Percentiles rank a stretch among this genome's conserved stretches.
Conservation (phyloP, 371 early-diverging fungal species). For the Lichtheimia ramosa region DNA sequence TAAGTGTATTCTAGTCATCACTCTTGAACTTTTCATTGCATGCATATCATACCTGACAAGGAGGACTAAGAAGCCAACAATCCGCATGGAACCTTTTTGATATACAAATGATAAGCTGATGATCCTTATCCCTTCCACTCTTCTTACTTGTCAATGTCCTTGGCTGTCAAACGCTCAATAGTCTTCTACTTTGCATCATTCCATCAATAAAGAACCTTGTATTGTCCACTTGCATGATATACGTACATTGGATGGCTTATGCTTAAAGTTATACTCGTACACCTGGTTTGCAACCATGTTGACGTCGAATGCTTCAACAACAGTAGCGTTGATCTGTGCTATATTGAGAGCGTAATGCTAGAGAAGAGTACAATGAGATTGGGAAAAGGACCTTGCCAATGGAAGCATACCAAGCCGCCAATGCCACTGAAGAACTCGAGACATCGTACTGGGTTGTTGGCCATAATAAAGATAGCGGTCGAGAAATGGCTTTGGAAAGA, state of each 20-base stretch:
- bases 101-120: neutral
- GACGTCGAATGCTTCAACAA: slow-evolving; percentile 68
- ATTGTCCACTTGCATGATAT: neutral
- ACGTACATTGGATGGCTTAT: slow-evolving; percentile 53
- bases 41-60: slow-evolving; percentile 64
- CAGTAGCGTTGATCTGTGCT: slow-evolving; percentile 46
- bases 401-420: slow-evolving; percentile 59
- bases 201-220: neutral
- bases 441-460: slow-evolving; percentile 41
- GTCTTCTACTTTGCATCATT: slow-evolving; percentile 40
- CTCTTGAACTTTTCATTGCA: neutral
- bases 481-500: neutral
- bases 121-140: neutral
- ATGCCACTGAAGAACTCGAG: slow-evolving; percentile 80
- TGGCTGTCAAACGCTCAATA: slow-evolving; percentile 58
- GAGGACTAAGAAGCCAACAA: slow-evolving; percentile 82
- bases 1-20: neutral
- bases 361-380: neutral
- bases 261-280: slow-evolving; percentile 64
- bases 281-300: slow-evolving; percentile 73
- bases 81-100: slow-evolving; percentile 53
- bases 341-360: slow-evolving; percentile 67
- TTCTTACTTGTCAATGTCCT: slow-evolving; percentile 61
- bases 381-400: neutral
- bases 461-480: neutral